Base-by-base conservation (phyloP, 176 grass and related monocot species). In the Carex littledalei region DNA sequence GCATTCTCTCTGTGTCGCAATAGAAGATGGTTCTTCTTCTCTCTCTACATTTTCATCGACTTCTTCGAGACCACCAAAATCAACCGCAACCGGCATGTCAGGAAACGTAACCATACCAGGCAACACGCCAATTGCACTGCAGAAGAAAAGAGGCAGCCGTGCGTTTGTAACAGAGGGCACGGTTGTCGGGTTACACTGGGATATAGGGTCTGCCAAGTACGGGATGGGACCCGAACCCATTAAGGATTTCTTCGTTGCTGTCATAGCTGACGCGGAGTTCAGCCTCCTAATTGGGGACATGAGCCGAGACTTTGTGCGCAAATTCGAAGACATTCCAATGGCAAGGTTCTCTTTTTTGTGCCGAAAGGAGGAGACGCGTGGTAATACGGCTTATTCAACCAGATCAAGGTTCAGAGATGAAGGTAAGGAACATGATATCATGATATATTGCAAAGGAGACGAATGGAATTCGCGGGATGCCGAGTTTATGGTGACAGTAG, bases 261-360 rank as follows among this genome's bases (percentile, higher is more conserved):
- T 94, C 2, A 84, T 99, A 6, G 90, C 88, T 16, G 96, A 95
- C 64, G 89, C 90, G 26, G 91, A 95, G 81, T 90, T 99, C 91
- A 86, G 87, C 3, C 85, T 95, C 31, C 63, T 94, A n/a, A 90
- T 99, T 2, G 96, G 96, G 8, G 91, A 99, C 84, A 86, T 92
- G 66, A 89, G 93, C 87, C 32, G 84, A 11, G 87, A 86, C 3
- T 99, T 92, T 88, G 84, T 94, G 16, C 82, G 78, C 45, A 85
- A 85, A 18, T 88, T 94, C 29, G 88, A 86, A 87, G 87, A 63
- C 35, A 89, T 94, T 47, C 96, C 91, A 47, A 61, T 91, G 66
- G 89, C 90, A 2, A 63, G 2, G 31, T 95, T 85, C 0, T 81
- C 85, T 67, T 22, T 85, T 79, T 32, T 88, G 41, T 89, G 87